Conservation (phyloP, 2,329 filamentous ascomycete species). For the Chaetomium globosum region DNA sequence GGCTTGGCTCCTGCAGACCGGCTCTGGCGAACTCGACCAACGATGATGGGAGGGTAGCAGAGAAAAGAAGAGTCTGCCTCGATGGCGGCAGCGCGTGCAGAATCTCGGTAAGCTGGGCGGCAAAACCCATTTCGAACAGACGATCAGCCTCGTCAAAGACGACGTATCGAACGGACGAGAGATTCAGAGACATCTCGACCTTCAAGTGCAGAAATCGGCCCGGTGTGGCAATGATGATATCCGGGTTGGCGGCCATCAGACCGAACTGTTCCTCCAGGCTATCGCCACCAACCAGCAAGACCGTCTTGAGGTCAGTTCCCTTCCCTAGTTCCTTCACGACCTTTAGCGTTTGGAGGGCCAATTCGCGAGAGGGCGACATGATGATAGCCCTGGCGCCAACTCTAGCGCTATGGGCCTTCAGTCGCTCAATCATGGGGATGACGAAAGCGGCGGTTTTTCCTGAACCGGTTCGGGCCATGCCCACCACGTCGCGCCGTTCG, state of each 20-base stretch:
- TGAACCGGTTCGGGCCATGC: conserved; percentile 97
- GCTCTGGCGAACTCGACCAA: conserved; percentile 95
- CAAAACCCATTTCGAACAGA: conserved; percentile 98
- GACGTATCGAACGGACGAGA: conserved; percentile 90
- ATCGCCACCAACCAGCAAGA: conserved; percentile 90
- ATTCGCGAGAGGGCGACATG: conserved; percentile 87
- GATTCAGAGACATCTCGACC: conserved; percentile 90
- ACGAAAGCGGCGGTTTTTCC: conserved; percentile 98
- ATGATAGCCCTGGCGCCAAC: conserved; percentile 86
- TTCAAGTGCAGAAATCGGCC: conserved; percentile 95
- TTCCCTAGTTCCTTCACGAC: conserved; percentile 92
- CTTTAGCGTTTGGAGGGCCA: conserved; percentile 92
- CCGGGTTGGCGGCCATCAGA: conserved; percentile 90
- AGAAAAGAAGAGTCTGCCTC: conserved; percentile 91
- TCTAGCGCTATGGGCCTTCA: conserved; percentile 83
- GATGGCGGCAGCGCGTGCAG: conserved; percentile 80
- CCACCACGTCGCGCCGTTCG: conserved; percentile 92
- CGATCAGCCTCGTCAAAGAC: conserved; percentile 98
- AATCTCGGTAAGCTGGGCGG: conserved; percentile 89
- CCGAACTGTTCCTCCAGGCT: conserved; percentile 93
- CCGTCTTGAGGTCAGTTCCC: conserved; percentile 88
- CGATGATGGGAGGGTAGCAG: conserved; percentile 89
- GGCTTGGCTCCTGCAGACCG: conserved; percentile 85
- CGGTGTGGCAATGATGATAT: conserved; percentile 95
- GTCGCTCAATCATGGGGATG: conserved; percentile 94